Conservation (phyloP, 208 protist genomes). For the Borovskyia barvae region DNA sequence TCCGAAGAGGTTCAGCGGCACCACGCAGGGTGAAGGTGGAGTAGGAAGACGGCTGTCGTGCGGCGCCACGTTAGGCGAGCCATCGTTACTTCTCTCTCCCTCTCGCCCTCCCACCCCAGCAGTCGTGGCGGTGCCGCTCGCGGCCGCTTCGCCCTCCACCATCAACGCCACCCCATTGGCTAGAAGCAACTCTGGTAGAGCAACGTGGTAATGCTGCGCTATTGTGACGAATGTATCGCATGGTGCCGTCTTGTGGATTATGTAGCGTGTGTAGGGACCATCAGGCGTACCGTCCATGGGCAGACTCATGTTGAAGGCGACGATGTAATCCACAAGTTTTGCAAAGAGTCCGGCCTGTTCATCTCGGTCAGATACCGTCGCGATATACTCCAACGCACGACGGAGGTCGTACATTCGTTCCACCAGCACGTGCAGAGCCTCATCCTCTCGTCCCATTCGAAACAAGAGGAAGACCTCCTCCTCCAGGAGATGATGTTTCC, state of each 20-base stretch:
- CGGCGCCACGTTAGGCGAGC: too few species aligned
- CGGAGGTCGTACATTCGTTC: slow-evolving; percentile 27
- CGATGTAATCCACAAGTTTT: slow-evolving; percentile 42
- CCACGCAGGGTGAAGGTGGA: slow-evolving; percentile 31
- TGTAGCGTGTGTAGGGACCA: slow-evolving; percentile 21
- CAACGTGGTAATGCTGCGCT: slow-evolving; percentile 44
- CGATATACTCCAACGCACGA: slow-evolving; percentile 21
- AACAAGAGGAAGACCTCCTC: slow-evolving; percentile 70
- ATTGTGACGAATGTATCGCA: slow-evolving; percentile 55
- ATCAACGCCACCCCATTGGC: slow-evolving; percentile 4
- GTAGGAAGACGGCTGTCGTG: too few species aligned
- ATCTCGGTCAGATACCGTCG: slow-evolving; percentile 35
- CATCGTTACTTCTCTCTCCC: too few species aligned
- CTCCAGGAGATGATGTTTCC: slow-evolving; percentile 58
- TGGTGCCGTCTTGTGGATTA: slow-evolving; percentile 33
- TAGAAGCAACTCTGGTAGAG: slow-evolving; percentile 17
- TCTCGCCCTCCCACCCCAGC: too few species aligned
- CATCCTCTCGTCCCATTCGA: slow-evolving; percentile 76
- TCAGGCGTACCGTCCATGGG: not conserved
- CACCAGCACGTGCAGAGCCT: slow-evolving; percentile 73
- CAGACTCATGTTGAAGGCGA: slow-evolving; percentile 36
- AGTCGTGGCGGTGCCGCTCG: too few species aligned
- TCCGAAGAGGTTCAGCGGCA: slow-evolving; percentile 60
- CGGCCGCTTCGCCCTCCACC: too few species aligned
- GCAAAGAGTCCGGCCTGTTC: slow-evolving; percentile 61